phyloP scores from a whole-genome alignment of 2,329 filamentous ascomycete species.

The Paracamarosporium sp. region DNA sequence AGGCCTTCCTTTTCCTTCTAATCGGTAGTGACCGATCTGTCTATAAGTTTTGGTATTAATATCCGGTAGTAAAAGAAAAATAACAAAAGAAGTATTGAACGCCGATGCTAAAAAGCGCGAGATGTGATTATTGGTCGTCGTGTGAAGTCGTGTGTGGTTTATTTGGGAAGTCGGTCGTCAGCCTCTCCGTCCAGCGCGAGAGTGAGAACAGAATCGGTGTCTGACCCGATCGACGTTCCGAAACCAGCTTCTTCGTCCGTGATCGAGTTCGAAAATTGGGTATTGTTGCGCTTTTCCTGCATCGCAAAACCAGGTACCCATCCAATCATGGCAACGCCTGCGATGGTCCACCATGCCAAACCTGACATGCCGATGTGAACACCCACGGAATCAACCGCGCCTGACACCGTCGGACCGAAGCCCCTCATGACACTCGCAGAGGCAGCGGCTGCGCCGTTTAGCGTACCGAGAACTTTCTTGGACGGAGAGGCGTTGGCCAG shows the following conservation, averaged over 20 bases:
- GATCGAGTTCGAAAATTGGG: conserved; percentile 20
- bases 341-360: conserved; percentile 92
- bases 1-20: conserved; percentile 10
- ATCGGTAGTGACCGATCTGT: conserved; percentile 9
- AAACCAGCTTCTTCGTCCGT: conserved; percentile 42
- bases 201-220: conserved; percentile 41
- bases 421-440: conserved; percentile 88
- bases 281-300: conserved; percentile 63
- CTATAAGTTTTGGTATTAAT: conserved; percentile 21
- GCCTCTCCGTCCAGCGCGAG: conserved; percentile 38
- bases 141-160: conserved; percentile 22
- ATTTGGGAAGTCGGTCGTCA: conserved; percentile 39
- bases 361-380: conserved; percentile 83
- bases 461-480: conserved; percentile 82
- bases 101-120: conserved; percentile 3
- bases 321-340: conserved; percentile 75
- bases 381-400: conserved; percentile 81
- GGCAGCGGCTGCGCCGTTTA: conserved; percentile 92
- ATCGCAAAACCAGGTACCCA: conserved; percentile 61
- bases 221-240: conserved; percentile 34
- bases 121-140: conserved; percentile 17
- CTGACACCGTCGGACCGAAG: conserved; percentile 87
- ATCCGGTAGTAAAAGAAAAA: conserved; percentile 19
- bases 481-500: conserved; percentile 88
- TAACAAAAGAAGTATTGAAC: conserved; percentile 12